Evolutionary conservation across 805 yeast species (phyloP), one percentile per base, ranked within the genome.

Genomic region (Candida arabinofermentans): DNA sequence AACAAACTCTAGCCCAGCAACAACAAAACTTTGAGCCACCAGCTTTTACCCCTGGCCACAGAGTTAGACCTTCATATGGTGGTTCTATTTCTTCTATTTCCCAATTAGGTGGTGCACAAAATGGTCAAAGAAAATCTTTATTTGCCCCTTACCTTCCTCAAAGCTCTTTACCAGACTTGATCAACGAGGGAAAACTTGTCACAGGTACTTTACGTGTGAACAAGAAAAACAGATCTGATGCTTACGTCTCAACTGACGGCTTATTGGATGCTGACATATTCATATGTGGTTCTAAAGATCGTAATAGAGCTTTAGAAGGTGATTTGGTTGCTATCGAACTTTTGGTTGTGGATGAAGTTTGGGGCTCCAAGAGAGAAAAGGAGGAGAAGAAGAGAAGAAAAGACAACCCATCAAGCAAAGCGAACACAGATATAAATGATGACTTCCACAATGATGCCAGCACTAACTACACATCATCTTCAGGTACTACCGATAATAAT

Each of bases 71-170:
- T 39, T 88, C 96, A 0, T 77, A 78, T 54, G 83, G 75, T 41
- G 83, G 74, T 32, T 83, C 84, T 0, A 67, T 79, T 17, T 78
- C 83, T 27, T 79, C 77, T 40, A 72, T 65, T 39, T 51, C 69
- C 5, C 66, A 61, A 27, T 51, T 64, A 37, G 62, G 55, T 44
- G 53, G 58, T 17, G 57, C 61, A 37, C 65, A 61, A 38, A 69
- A 66, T 45, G 69, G 70, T 31, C 72, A 64, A 47, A 69, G 93
- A 53, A 86, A 85, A 54, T 86, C 96, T 0, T 72, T 93, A 39
- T 93, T 93, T 69, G 96, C 97, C 13, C 99, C 99, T 5, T 93
- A 93, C 59, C 73, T 93, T 39, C 96, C 98, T 4, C 99, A 93
- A 59, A 83, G 89, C 3, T 81, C 95, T 3, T 77, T 93, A 36